Percentiles rank a stretch among this genome's conserved stretches.
Evolutionary conservation across 768 basidiomycete species (phyloP).

Genomic region (Podaxis carcinomalis): DNA sequence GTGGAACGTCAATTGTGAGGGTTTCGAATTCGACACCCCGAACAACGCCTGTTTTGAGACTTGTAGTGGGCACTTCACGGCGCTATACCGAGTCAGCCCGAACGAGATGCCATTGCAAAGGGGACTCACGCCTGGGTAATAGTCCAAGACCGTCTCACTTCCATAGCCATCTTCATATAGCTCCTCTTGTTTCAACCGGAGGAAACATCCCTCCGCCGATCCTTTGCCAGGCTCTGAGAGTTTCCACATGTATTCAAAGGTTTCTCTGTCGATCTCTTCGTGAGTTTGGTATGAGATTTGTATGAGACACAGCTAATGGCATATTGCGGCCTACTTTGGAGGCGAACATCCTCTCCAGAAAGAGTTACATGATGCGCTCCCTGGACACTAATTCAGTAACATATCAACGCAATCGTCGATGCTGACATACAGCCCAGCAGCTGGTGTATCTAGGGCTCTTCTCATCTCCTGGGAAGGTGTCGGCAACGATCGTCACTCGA

Average conservation of each 20-base stretch:
- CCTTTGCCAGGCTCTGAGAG: slow-evolving; percentile 54
- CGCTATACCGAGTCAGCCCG: slow-evolving; percentile 15
- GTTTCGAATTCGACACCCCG: slow-evolving; percentile 55
- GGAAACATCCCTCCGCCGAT: slow-evolving; percentile 55
- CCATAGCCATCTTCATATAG: slow-evolving; percentile 40
- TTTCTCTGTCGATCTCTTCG: slow-evolving; percentile 62
- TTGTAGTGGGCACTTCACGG: slow-evolving; percentile 30
- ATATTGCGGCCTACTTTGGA: slow-evolving; percentile 38
- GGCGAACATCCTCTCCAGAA: slow-evolving; percentile 35
- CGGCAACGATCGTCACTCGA: slow-evolving; percentile 66
- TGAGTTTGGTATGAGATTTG: neutral
- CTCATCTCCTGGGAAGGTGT: slow-evolving; percentile 63
- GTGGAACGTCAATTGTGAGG: slow-evolving; percentile 57
- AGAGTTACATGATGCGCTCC: slow-evolving; percentile 76
- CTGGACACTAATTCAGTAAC: slow-evolving; percentile 29
- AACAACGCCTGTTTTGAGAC: slow-evolving; percentile 34
- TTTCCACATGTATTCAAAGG: slow-evolving; percentile 68
- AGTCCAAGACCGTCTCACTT: slow-evolving; percentile 35
- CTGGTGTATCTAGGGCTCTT: slow-evolving; percentile 69
- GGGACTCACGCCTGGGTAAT: slow-evolving; percentile 46
- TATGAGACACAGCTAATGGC: neutral
- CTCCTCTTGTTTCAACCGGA: slow-evolving; percentile 59
- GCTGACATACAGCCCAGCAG: slow-evolving; percentile 67
- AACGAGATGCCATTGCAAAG: neutral
- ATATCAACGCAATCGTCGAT: neutral